Conservation (phyloP, 78 protist genomes). For the Andalucia godoyi region DNA sequence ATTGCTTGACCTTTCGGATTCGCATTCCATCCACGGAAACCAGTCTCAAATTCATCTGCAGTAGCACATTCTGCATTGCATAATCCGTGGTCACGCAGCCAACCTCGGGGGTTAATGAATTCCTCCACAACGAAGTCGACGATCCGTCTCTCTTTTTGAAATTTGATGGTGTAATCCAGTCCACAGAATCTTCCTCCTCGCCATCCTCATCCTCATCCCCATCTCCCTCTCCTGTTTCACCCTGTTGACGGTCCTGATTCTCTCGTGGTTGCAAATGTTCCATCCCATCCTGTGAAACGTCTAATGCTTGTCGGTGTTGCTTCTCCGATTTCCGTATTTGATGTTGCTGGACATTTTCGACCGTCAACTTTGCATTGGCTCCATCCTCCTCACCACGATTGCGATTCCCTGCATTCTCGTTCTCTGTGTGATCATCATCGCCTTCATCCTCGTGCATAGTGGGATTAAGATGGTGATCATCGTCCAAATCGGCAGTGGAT, state of each 20-base stretch:
- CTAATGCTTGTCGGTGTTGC: too few relatives aligned
- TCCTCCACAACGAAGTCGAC: background rate
- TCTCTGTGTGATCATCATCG: background rate
- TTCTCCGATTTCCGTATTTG: too few relatives aligned
- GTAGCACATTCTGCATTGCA: constrained; percentile 73
- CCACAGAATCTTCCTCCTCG: constrained; percentile 38
- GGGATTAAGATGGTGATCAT: background rate
- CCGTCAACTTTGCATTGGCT: too few relatives aligned
- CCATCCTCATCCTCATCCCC: constrained; percentile 28
- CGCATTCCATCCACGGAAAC: constrained; percentile 48
- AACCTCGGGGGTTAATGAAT: constrained; percentile 4
- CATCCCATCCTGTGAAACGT: too few relatives aligned
- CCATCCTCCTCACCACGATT: background rate
- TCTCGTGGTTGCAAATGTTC: too few relatives aligned
- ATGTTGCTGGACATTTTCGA: too few relatives aligned
- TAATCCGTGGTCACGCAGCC: constrained; percentile 70
- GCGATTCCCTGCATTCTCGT: background rate
- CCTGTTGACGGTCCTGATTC: too few relatives aligned
- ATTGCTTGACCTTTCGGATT: constrained; percentile 45
- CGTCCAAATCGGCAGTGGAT: background rate
- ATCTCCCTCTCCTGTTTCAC: background rate
- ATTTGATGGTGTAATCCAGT: constrained; percentile 77
- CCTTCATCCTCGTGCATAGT: background rate
- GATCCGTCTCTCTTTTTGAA: background rate
- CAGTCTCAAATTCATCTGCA: constrained; percentile 57